Base-by-base conservation (phyloP, 2,329 filamentous ascomycete species). In the Phialophora expanda region DNA sequence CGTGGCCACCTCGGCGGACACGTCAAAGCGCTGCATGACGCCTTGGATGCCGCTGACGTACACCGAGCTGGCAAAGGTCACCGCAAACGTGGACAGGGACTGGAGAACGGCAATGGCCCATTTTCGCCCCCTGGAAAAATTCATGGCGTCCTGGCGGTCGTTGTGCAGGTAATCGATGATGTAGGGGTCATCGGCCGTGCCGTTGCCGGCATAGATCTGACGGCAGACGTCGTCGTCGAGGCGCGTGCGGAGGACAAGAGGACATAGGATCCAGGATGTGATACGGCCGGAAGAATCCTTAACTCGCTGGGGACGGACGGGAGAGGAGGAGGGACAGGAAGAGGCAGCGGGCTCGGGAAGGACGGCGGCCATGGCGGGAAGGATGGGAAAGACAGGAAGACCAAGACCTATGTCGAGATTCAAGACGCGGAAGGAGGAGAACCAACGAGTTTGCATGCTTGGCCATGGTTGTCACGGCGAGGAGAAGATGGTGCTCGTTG, bases 11-110 rank as follows among this genome's bases (percentile, higher is more conserved):
- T 83, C 79, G 14, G 69, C 72, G n/a, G 80, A 77, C 2, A 83
- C 78, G 7, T 78, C 69, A 67, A 84, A 85, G 32, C 84, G 76
- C 1, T 74, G 61, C 22, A 83, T 80, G 2, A 90, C 79, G 70
- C 85, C 80, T 0, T 30, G 22, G 0, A 85, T 86, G 9, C 85
- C 88, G 0, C 87, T 81, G 1, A 86, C 85, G 74, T 88, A 90
- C 3, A 84, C 76, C 6, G 82, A 81, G 62, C 80, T 83, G 4
- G 82, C 81, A 77, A 81, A 84, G 0, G 83, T 82, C 28, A 81
- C 78, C 53, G 70, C 83, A 86, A 89, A 87, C 5, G 87, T 88
- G 3, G 85, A 86, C 55, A 89, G 74, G 1, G 66, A 62, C 32
- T 53, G 44, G 20, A 58, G 44, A 14, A 79, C 77, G 9, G 77